These are phyloP conservation scores for Aspergillus leporis DNA, from an alignment of 495 filamentous ascomycete genomes.

Conservation along the genomic window DNA sequence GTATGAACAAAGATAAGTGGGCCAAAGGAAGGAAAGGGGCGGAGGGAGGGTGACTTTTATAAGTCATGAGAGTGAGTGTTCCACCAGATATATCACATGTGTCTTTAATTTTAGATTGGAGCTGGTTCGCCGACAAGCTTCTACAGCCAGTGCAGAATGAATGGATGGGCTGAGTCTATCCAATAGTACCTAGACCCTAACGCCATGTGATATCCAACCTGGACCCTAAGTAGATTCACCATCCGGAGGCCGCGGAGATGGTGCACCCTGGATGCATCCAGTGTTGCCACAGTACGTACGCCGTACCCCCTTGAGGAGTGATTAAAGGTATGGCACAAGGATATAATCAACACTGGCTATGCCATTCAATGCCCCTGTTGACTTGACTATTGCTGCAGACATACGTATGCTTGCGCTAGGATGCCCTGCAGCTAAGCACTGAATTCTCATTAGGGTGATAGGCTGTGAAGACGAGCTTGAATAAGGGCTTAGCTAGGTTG, in stretches of 20 bases:
- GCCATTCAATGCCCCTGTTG: not conserved
- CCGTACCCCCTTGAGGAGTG: not conserved
- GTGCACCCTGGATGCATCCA: not conserved
- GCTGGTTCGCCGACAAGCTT: not conserved
- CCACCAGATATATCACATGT: slow-evolving; percentile 12
- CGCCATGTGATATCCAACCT: not conserved
- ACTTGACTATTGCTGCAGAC: not conserved
- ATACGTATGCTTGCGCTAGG: not conserved
- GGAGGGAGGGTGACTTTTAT: not conserved
- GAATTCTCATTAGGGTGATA: not conserved
- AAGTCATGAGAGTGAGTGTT: slow-evolving; percentile 2
- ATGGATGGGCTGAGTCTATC: not conserved
- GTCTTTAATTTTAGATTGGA: not conserved
- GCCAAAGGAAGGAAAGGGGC: too few relatives aligned
- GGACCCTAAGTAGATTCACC: not conserved
- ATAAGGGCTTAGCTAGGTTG: not conserved
- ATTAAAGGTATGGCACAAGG: not conserved
- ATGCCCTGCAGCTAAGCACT: not conserved
- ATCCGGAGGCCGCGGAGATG: not conserved
- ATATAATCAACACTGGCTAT: not conserved
- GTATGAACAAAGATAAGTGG: not conserved
- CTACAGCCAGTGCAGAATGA: not conserved
- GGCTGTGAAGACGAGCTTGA: not conserved
- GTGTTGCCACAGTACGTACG: not conserved
- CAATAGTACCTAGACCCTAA: not conserved